Base-by-base conservation (phyloP, 1,139 yeast genomes). In the Diutina catenulata region DNA sequence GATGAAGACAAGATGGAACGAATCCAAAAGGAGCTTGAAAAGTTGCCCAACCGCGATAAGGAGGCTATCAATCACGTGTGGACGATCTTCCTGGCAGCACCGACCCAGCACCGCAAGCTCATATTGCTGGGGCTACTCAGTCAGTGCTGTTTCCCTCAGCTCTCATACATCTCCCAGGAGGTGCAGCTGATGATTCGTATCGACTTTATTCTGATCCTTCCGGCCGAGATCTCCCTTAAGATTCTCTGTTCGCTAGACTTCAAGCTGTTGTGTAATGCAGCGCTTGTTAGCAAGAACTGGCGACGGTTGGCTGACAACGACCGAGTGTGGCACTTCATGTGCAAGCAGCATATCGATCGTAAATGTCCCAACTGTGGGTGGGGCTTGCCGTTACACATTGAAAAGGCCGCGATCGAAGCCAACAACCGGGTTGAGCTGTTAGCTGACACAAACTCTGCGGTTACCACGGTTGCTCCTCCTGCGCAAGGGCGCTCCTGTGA, bases 311-410 rank as follows among this genome's bases (percentile, higher is more conserved):
- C 98, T 1, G 96, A 91, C 57, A 96, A 88, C 55, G 97, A 91
- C 52, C 63, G 94, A 39, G 97, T 91, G 5, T 91, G 98, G 98
- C 94, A 91, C 55, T 87, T 91, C 48, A 81, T 91, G 91, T 91
- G 98, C 56, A 95, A 87, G 56, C 98, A 91, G 57, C 98, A 91
- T 55, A 91, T 91, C 42, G 98, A 91, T 58, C 69, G 94, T 43
- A 91, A 91, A 56, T 91, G 98, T 59, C 95, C 96, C 33, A 86
- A 84, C 54, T 91, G 98, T 64, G 98, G 98, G 9, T 91, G 98
- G 98, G 98, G 98, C 5, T 66, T 91, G 47, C 98, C 98, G 2
- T 62, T 91, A 43, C 35, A 31, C n/a, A 31, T 31, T 21, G 35
- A 31, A 21, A 31, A 31, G 25, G 35, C 35, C 3, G 25, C 35